These are phyloP conservation scores for Myrica gale DNA, from an alignment of 306 rosid genomes.

Conservation along the genomic window DNA sequence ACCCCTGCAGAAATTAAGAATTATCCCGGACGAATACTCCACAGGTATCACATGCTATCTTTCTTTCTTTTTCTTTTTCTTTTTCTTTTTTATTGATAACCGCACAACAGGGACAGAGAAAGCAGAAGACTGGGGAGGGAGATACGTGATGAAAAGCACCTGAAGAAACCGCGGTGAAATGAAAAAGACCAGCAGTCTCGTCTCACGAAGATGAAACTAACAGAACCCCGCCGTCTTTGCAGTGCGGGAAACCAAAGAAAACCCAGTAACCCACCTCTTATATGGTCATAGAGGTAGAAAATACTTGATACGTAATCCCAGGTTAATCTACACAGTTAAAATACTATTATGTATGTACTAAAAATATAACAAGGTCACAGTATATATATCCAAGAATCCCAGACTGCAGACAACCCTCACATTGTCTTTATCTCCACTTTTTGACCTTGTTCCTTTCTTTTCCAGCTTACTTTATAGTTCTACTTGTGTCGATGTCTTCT, in stretches of 20 bases:
- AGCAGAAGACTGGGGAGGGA: neutral
- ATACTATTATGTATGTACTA: neutral
- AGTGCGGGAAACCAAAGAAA: conserved; percentile 17
- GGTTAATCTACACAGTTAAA: too few species aligned
- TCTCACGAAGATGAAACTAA: conserved; percentile 5
- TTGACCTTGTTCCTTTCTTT: conserved; percentile 69
- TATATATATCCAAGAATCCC: conserved; percentile 35
- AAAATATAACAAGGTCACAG: too few species aligned
- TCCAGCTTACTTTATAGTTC: conserved; percentile 26
- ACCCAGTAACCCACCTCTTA: conserved; percentile 3
- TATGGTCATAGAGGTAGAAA: neutral
- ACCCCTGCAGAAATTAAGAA: too few species aligned
- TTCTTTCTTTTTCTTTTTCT: too few species aligned
- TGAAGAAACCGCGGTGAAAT: conserved; percentile 27
- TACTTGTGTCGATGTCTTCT: conserved; percentile 41
- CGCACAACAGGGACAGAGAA: neutral
- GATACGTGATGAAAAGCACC: conserved; percentile 25
- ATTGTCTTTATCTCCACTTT: conserved; percentile 71
- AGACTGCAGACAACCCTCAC: conserved; percentile 46
- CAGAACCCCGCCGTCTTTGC: conserved; percentile 41
- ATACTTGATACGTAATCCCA: neutral
- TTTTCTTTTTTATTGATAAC: neutral
- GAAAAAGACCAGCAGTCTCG: conserved; percentile 22
- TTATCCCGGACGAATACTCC: neutral
- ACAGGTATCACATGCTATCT: neutral